Base-by-base conservation (phyloP, 352 stramenopile species). In the Pythium rhizo-oryzae region DNA sequence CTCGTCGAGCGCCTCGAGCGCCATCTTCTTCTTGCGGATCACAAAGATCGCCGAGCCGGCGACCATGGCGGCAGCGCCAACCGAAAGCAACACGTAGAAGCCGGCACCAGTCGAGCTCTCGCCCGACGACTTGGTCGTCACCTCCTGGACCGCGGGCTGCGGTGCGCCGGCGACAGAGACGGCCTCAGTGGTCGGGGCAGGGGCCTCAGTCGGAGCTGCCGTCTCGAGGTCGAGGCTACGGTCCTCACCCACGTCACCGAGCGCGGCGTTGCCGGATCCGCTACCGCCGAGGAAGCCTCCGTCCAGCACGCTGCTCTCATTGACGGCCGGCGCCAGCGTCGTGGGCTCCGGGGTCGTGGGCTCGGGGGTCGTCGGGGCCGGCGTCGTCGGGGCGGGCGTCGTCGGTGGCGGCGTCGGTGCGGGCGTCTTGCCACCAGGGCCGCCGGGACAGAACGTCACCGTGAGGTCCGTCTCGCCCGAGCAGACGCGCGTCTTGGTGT, bases 21-120 rank as follows among this genome's bases (percentile, higher is more conserved):
- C 25, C 39, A 75, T 57, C 77, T 92, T 89, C 76, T 92, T 92
- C 79, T 85, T 82, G 60, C 84, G 83, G 41, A 90, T 61, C 0
- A 80, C 81, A 13, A 92, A 71, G 67, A 92, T 89, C 28, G 74
- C 81, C 0, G 67, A 75, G 7, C 55, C 84, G 11, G 84, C 84
- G 18, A 90, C 75, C 25, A 82, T 71, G 43, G 71, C 80, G 0
- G 79, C 80, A 7, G 57, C 74, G 0, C 69, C 65, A n/a, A 83
- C 57, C 4, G 84, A 50, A 18, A 65, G 35, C 23, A 83, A 6
- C 11, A 92, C 67, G 65, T 87, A 67, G 19, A 77, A 65, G 24
- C 69, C 71, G 0, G 79, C 44, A n/a, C 64, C 59, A 13, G 44
- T 71, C 23, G 30, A 25, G n/a, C 24, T 43, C 0, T 59, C 53